phyloP scores from a whole-genome alignment of 805 yeast genomes.

The Nematodospora valgi region DNA sequence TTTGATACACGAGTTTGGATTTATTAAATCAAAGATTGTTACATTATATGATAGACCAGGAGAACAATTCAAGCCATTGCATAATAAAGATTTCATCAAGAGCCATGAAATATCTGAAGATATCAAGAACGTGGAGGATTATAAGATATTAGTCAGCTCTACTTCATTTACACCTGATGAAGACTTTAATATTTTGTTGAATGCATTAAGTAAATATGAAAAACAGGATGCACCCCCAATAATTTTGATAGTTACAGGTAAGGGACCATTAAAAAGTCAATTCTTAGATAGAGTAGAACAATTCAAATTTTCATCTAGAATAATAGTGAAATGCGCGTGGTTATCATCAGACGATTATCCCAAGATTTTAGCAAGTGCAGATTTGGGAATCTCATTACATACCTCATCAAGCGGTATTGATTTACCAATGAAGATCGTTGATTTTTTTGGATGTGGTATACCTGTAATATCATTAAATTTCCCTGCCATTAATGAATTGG shows the following conservation, averaged over 20 bases:
- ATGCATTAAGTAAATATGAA: conserved; percentile 65
- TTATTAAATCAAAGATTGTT: conserved; percentile 43
- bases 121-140: conserved; percentile 26
- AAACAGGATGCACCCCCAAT: conserved; percentile 48
- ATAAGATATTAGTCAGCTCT: conserved; percentile 74
- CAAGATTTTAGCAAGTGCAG: conserved; percentile 66
- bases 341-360: conserved; percentile 78
- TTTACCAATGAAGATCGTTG: conserved; percentile 95
- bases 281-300: conserved; percentile 48
- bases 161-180: conserved; percentile 97
- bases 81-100: conserved; percentile 17
- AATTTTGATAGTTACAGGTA: conserved; percentile 86
- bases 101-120: conserved; percentile 29
- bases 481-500: conserved; percentile 76
- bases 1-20: conserved; percentile 52
- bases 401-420: conserved; percentile 91
- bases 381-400: conserved; percentile 86
- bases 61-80: conserved; percentile 54
- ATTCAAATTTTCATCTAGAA: conserved; percentile 37
- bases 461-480: conserved; percentile 83
- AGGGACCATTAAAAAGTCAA: conserved; percentile 74
- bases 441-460: conserved; percentile 92
- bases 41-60: conserved; percentile 89
- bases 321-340: conserved; percentile 71
- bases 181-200: conserved; percentile 67